Conservation (phyloP, 371 early-diverging fungal species). For the Mucor velutinosus region DNA sequence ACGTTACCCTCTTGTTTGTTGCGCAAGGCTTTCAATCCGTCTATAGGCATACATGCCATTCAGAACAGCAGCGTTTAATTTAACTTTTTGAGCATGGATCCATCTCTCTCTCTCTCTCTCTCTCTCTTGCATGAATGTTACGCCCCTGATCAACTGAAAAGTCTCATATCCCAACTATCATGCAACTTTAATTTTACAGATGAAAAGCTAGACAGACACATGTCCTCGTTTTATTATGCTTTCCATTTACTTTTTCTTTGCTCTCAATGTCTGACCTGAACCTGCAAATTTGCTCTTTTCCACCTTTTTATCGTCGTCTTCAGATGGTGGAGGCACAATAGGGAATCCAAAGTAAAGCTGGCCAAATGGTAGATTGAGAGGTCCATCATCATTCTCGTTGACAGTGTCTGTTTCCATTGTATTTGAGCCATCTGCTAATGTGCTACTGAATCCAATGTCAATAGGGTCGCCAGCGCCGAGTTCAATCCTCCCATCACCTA, state of each 20-base stretch:
- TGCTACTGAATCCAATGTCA: neutral
- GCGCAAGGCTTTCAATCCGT: neutral
- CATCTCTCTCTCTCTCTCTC: too few species aligned
- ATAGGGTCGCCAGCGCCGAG: neutral
- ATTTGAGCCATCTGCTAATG: constrained; percentile 1
- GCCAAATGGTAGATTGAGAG: constrained; percentile 86
- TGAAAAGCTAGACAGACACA: too few species aligned
- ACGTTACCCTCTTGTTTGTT: neutral
- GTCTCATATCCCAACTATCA: too few species aligned
- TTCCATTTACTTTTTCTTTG: constrained; percentile 33
- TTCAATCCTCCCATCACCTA: constrained; percentile 7
- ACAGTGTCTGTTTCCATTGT: constrained; percentile 20
- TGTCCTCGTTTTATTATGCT: too few species aligned
- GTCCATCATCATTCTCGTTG: constrained; percentile 63
- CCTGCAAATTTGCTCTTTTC: constrained; percentile 27
- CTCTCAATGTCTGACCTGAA: constrained; percentile 42
- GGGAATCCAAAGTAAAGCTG: constrained; percentile 90
- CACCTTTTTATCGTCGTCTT: constrained; percentile 21
- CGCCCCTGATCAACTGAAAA: neutral
- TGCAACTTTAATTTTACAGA: too few species aligned
- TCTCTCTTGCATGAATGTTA: neutral
- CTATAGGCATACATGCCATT: neutral
- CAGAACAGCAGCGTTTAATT: neutral
- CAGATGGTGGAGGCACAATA: constrained; percentile 49
- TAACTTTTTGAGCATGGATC: neutral